phyloP scores from a whole-genome alignment of 768 basidiomycete genomes.

The Nidularia sp. region DNA sequence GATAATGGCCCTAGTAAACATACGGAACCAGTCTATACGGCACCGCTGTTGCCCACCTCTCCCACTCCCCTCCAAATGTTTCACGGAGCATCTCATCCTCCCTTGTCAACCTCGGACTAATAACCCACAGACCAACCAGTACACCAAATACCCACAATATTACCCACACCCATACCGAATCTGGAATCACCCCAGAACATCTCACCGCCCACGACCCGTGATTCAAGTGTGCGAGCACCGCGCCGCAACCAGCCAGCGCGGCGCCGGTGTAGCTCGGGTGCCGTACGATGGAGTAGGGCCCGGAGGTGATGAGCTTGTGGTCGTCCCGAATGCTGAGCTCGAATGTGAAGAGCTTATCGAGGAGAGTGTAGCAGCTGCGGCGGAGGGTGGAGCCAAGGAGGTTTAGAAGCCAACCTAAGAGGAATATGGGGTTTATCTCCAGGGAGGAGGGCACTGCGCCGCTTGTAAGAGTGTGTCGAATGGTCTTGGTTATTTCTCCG shows the following conservation, averaged over 20 bases:
- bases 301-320: constrained; percentile 18
- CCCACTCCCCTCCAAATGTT: constrained; percentile 28
- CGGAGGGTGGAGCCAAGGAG: constrained; percentile 4
- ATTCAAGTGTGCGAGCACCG: constrained; percentile 22
- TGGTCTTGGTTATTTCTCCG: constrained; percentile 3
- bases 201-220: constrained; percentile 22
- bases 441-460: not conserved
- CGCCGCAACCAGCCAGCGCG: constrained; percentile 18
- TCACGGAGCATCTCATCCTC: constrained; percentile 25
- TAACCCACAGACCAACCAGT: constrained; percentile 1
- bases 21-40: constrained; percentile 25
- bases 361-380: constrained; percentile 5
- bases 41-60: constrained; percentile 19
- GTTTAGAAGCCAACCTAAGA: constrained; percentile 7
- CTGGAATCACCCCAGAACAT: constrained; percentile 9
- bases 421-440: constrained; percentile 1
- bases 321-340: constrained; percentile 28
- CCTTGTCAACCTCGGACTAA: constrained; percentile 14
- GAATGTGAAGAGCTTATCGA: constrained; percentile 13
- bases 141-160: constrained; percentile 8
- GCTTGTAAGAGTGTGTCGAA: constrained; percentile 3
- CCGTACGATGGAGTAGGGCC: constrained; percentile 21
- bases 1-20: constrained; percentile 12
- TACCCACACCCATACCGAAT: constrained; percentile 5
- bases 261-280: constrained; percentile 22